phyloP scores from a whole-genome alignment of 2,329 filamentous ascomycete genomes.

The Scedosporium minutisporum region DNA sequence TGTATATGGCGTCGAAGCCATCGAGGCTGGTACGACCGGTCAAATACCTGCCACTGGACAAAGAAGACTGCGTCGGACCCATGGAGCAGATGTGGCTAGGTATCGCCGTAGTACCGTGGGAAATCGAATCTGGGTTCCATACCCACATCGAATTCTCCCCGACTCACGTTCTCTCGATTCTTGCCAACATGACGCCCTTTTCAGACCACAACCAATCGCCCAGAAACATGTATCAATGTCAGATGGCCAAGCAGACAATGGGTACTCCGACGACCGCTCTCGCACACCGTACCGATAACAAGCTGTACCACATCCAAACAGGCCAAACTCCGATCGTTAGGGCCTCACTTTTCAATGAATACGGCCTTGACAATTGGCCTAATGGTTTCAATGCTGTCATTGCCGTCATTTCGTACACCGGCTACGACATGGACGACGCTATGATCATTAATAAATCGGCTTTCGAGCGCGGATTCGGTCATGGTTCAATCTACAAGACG shows the following conservation, averaged over 20 bases:
- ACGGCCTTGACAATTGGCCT: constrained; percentile 95
- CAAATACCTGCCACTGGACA: constrained; percentile 81
- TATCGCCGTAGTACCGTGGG: constrained; percentile 81
- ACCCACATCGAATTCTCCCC: constrained; percentile 92
- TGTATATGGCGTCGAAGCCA: constrained; percentile 84
- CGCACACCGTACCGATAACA: constrained; percentile 89
- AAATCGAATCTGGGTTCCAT: constrained; percentile 78
- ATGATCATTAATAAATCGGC: constrained; percentile 99
- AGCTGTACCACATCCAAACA: constrained; percentile 87
- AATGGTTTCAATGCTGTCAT: constrained; percentile 94
- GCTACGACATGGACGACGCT: constrained; percentile 99
- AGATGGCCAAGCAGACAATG: constrained; percentile 99
- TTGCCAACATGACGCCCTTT: constrained; percentile 98
- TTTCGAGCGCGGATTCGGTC: constrained; percentile 88
- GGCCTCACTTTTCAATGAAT: constrained; percentile 86
- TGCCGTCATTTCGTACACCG: constrained; percentile 96
- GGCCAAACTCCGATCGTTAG: constrained; percentile 92
- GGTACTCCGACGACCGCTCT: constrained; percentile 84
- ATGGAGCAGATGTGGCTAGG: constrained; percentile 98
- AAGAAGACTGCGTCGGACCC: constrained; percentile 80
- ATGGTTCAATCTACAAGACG: constrained; percentile 96
- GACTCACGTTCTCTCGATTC: constrained; percentile 93
- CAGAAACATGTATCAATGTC: constrained; percentile 98
- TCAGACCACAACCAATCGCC: constrained; percentile 98
- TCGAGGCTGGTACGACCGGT: constrained; percentile 85